phyloP scores from a whole-genome alignment of 2,329 filamentous ascomycete species.

The Apiospora saccharicola region DNA sequence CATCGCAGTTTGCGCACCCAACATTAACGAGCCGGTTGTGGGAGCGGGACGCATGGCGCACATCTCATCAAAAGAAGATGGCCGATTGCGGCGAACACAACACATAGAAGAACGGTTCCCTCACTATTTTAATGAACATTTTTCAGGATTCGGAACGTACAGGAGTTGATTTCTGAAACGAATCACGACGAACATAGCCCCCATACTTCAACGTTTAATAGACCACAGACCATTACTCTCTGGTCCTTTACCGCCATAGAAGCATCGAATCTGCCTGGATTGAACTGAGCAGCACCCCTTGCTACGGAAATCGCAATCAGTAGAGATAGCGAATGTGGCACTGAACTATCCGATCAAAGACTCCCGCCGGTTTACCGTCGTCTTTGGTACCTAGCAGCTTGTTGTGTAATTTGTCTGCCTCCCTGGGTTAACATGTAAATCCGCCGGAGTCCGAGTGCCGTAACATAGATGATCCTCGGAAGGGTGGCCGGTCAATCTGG shows the following conservation, averaged over 20 bases:
- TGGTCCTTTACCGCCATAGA: slow-evolving; percentile 5
- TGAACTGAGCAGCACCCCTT: not conserved
- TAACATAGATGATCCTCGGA: slow-evolving; percentile 9
- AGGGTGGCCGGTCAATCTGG: not conserved
- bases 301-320: not conserved
- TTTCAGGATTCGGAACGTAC: slow-evolving; percentile 19
- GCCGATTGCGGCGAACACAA: slow-evolving; percentile 1
- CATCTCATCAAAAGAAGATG: slow-evolving; percentile 6
- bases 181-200: slow-evolving; percentile 29
- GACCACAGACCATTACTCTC: slow-evolving; percentile 29
- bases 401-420: not conserved
- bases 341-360: not conserved
- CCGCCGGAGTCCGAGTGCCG: slow-evolving; percentile 3
- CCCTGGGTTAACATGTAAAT: not conserved
- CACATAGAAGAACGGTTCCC: not conserved
- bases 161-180: slow-evolving; percentile 20
- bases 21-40: slow-evolving; percentile 12
- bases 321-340: not conserved
- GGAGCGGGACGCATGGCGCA: slow-evolving; percentile 2
- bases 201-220: slow-evolving; percentile 35
- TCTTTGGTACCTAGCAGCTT: not conserved
- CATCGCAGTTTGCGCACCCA: not conserved
- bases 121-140: slow-evolving; percentile 18
- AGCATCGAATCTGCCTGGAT: not conserved
- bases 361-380: not conserved